Percentiles rank a stretch among this genome's conserved stretches.
These are phyloP conservation scores for Wickerhamomyces chambardii DNA, from an alignment of 805 yeast species.

Conservation along the genomic window DNA sequence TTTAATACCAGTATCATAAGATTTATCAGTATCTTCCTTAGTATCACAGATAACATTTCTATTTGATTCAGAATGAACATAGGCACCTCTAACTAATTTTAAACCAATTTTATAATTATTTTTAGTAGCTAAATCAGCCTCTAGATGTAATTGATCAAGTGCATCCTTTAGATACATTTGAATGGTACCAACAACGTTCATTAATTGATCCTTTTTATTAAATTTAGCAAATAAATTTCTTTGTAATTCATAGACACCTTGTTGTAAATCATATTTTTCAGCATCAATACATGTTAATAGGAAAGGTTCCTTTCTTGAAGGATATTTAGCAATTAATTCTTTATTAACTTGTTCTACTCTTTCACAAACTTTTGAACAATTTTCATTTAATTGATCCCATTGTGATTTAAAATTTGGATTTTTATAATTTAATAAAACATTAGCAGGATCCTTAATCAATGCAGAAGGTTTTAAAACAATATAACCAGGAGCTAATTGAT, in stretches of 20 bases:
- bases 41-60: slow-evolving; percentile 67
- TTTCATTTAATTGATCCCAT: slow-evolving; percentile 54
- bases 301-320: slow-evolving; percentile 62
- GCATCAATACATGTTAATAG: slow-evolving; percentile 83
- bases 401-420: slow-evolving; percentile 38
- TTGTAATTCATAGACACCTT: slow-evolving; percentile 87
- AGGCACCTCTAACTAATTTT: slow-evolving; percentile 93
- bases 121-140: slow-evolving; percentile 54
- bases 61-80: slow-evolving; percentile 80
- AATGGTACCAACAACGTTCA: slow-evolving; percentile 80
- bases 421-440: slow-evolving; percentile 53
- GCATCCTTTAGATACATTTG: slow-evolving; percentile 86
- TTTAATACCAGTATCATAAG: slow-evolving; percentile 65
- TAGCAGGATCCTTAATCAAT: slow-evolving; percentile 66
- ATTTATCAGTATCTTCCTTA: slow-evolving; percentile 71
- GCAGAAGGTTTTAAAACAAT: slow-evolving; percentile 95
- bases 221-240: slow-evolving; percentile 67
- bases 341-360: slow-evolving; percentile 45
- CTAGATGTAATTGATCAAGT: slow-evolving; percentile 47
- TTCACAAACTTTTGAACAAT: slow-evolving; percentile 56
- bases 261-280: slow-evolving; percentile 81
- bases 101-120: slow-evolving; percentile 66
- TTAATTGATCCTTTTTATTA: slow-evolving; percentile 47
- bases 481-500: slow-evolving; percentile 81
- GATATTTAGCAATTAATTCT: slow-evolving; percentile 38